Base-by-base conservation (phyloP, 192 early-diverging fungal genomes). In the Linnemannia zychae region DNA sequence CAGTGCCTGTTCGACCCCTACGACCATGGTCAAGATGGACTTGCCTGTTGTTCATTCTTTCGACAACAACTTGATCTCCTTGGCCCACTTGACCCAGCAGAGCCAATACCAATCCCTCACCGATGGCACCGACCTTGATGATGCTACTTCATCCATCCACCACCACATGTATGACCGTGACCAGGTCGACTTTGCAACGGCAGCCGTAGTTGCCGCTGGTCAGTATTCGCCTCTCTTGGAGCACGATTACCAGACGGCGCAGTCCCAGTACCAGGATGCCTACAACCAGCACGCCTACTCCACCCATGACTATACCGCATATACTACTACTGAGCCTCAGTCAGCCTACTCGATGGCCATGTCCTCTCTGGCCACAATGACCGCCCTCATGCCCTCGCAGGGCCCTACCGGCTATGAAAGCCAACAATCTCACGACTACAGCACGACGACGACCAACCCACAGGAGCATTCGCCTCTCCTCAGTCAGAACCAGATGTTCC, bases 1-100 rank as follows among this genome's bases (percentile, higher is more conserved):
- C 72, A 84, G 81, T 46, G 24, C 72, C 18, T 84, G 81, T 33
- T 84, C 81, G 3, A 84, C 81, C 1, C 81, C 81, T 15, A 78
- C 76, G 0, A 65, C 63, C 34, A 57, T 84, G 76, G 38, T 49
- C 44, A 84, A 84, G 46, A 84, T 84, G 81, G 81, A 84, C 6
- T 50, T 78, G 13, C 81, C 81, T 9, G 18, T 33, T 3, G 28
- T 82, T 12, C 80, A 82, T 22, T 38, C 75, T 2, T 76, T 53
- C 52, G 74, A 74, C 40, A 33, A 57, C 13, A 75, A 72, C 49
- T 38, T 76, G 65, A 47, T 47, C 60, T 71, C 76, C 6, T 40
- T 67, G 7, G 52, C 31, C 36, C 78, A 67, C 24, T 70, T 63
- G 79, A 74, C 47, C 38, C 74, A 71, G 20, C 77, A 47, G 52